A percentile compares a stretch with the other conserved stretches of the same genome.
phyloP scores from a whole-genome alignment of 208 protist species.

The Acanthamoeba triangularis region DNA sequence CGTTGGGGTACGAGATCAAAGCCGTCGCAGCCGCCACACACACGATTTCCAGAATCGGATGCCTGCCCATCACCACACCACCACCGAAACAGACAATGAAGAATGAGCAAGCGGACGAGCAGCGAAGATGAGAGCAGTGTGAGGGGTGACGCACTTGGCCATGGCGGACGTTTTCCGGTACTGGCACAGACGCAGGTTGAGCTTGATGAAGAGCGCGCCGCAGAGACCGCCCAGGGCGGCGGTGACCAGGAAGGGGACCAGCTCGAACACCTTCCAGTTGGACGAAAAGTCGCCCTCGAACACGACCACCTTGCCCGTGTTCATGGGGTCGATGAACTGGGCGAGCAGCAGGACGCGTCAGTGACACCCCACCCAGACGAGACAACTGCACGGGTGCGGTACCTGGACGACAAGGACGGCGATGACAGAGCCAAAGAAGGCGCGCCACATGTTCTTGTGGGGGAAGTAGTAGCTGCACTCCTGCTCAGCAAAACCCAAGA shows the following conservation, averaged over 20 bases:
- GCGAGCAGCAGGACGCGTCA: too few relatives aligned
- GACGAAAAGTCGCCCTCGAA: conserved; percentile 41
- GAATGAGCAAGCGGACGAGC: too few relatives aligned
- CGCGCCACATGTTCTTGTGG: conserved; percentile 71
- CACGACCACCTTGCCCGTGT: conserved; percentile 40
- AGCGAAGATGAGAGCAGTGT: too few relatives aligned
- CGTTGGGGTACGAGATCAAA: conserved; percentile 15
- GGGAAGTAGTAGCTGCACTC: conserved; percentile 87
- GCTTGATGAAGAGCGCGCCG: conserved; percentile 66
- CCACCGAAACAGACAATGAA: too few relatives aligned
- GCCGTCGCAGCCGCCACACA: neutral
- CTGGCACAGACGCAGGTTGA: conserved; percentile 22
- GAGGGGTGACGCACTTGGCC: neutral
- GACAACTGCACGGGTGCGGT: too few relatives aligned
- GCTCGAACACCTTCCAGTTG: neutral
- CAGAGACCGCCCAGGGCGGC: conserved; percentile 8
- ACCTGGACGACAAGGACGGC: conserved; percentile 46
- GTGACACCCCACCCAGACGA: too few relatives aligned
- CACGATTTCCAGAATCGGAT: conserved; percentile 40
- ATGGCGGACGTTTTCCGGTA: neutral
- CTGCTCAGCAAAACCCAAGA: neutral
- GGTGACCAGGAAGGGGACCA: conserved; percentile 34
- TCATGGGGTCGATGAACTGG: conserved; percentile 33
- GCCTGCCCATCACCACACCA: neutral
- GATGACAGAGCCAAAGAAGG: conserved; percentile 45